phyloP scores from a whole-genome alignment of 1,139 yeast genomes.

The Yamadazyma mexicana region DNA sequence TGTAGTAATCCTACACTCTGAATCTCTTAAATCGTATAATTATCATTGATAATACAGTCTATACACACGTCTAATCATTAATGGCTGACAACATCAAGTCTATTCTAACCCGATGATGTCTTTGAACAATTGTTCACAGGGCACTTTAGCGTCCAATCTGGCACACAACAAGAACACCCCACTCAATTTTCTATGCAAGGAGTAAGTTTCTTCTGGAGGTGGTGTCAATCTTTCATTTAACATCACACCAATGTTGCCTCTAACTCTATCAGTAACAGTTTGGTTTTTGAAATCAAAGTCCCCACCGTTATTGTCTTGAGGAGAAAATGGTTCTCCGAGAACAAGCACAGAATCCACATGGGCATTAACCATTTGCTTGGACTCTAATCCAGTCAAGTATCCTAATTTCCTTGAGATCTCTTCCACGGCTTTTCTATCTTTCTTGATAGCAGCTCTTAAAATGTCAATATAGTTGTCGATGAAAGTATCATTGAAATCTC shows the following conservation, averaged over 20 bases:
- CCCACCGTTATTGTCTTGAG: constrained; percentile 44
- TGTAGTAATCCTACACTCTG: no score
- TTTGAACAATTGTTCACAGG: constrained; percentile 74
- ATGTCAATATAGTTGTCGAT: constrained; percentile 68
- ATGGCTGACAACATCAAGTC: neutral
- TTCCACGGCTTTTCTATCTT: constrained; percentile 67
- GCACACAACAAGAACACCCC: constrained; percentile 94
- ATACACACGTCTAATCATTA: no score
- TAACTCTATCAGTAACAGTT: constrained; percentile 90
- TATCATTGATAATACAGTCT: no score
- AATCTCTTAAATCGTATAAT: no score
- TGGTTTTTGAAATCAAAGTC: constrained; percentile 76
- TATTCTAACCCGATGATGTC: constrained; percentile 81
- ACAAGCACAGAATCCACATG: constrained; percentile 90
- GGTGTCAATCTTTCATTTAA: constrained; percentile 89
- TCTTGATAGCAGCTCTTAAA: constrained; percentile 72
- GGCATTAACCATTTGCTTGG: constrained; percentile 83
- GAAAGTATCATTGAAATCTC: constrained; percentile 68
- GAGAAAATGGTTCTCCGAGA: constrained; percentile 88
- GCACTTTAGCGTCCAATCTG: constrained; percentile 77
- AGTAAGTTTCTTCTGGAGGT: constrained; percentile 97
- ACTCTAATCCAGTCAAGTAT: constrained; percentile 87
- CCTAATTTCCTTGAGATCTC: constrained; percentile 74
- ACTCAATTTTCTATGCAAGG: constrained; percentile 89
- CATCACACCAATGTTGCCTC: constrained; percentile 85